Conservation (phyloP, 2,329 filamentous ascomycete genomes). For the Chaetomiaceae sp. region DNA sequence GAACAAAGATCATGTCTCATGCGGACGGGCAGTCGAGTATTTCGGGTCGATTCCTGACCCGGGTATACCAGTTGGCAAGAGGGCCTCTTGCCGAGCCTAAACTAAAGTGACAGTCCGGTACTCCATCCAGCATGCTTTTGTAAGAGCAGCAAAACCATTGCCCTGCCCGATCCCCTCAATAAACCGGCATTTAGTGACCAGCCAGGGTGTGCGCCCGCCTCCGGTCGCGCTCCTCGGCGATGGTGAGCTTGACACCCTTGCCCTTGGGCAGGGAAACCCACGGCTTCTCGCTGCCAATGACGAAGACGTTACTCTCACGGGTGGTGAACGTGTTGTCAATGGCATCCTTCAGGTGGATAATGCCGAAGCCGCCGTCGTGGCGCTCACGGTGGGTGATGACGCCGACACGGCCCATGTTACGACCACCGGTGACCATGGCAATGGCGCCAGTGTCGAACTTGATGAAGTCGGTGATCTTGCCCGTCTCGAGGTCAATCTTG, state of each 20-base stretch:
- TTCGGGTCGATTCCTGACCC: constrained; percentile 19
- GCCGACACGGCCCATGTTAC: constrained; percentile 99
- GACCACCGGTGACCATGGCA: constrained; percentile 98
- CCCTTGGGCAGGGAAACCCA: constrained; percentile 99
- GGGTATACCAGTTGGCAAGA: constrained; percentile 22
- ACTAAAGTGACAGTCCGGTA: constrained; percentile 28
- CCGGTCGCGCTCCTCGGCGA: constrained; percentile 98
- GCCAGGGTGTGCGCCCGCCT: constrained; percentile 62
- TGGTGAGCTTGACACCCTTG: constrained; percentile 99
- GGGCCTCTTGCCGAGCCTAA: constrained; percentile 20
- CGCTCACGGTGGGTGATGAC: constrained; percentile 99
- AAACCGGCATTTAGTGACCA: constrained; percentile 40
- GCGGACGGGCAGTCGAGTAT: constrained; percentile 23
- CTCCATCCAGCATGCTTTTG: constrained; percentile 26
- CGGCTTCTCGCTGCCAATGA: constrained; percentile 97
- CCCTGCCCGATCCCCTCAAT: constrained; percentile 16
- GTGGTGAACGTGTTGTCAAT: constrained; percentile 99
- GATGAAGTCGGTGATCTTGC: constrained; percentile 98
- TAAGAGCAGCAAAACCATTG: constrained; percentile 23
- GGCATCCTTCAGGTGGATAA: constrained; percentile 99
- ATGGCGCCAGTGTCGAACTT: constrained; percentile 98
- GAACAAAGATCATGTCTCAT: constrained; percentile 14
- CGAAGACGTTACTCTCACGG: constrained; percentile 98
- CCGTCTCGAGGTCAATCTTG: constrained; percentile 94
- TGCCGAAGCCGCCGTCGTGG: constrained; percentile 99